Evolutionary conservation across 768 basidiomycete species (phyloP).

Genomic region (Xerocomellus intermedius): DNA sequence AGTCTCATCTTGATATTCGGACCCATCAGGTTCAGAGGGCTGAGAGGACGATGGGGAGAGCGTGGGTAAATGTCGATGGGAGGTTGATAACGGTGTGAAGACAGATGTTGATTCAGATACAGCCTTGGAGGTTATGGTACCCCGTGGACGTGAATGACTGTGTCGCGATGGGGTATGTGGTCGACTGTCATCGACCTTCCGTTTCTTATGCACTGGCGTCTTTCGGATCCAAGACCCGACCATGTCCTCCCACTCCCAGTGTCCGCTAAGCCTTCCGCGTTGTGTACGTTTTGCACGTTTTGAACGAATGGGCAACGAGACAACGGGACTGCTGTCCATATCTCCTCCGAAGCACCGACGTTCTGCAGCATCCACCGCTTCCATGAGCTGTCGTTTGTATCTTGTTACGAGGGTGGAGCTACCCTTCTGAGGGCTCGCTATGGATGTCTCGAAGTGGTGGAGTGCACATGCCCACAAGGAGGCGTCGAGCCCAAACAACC

Average conservation of each 20-base stretch:
- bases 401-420: slow-evolving; percentile 26
- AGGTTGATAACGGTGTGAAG: background rate
- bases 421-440: slow-evolving; percentile 22
- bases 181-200: slow-evolving; percentile 7
- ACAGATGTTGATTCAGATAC: background rate
- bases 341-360: slow-evolving; percentile 40
- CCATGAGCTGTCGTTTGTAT: slow-evolving; percentile 43
- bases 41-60: slow-evolving; percentile 13
- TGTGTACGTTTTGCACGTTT: slow-evolving; percentile 5
- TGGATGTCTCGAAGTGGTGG: slow-evolving; percentile 41
- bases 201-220: slow-evolving; percentile 33
- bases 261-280: slow-evolving; percentile 22
- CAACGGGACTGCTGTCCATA: slow-evolving; percentile 14
- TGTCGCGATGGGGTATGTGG: background rate
- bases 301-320: slow-evolving; percentile 7
- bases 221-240: slow-evolving; percentile 45
- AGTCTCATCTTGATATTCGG: slow-evolving; percentile 21
- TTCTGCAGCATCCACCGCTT: slow-evolving; percentile 52
- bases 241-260: slow-evolving; percentile 51
- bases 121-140: background rate
- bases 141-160: background rate
- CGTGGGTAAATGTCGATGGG: background rate
- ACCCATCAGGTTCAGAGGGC: slow-evolving; percentile 16
- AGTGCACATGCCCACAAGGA: slow-evolving; percentile 54
- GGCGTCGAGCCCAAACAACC: slow-evolving; percentile 44